These are phyloP conservation scores for Phytophthora sp. DNA, from an alignment of 352 stramenopile genomes.

Conservation along the genomic window DNA sequence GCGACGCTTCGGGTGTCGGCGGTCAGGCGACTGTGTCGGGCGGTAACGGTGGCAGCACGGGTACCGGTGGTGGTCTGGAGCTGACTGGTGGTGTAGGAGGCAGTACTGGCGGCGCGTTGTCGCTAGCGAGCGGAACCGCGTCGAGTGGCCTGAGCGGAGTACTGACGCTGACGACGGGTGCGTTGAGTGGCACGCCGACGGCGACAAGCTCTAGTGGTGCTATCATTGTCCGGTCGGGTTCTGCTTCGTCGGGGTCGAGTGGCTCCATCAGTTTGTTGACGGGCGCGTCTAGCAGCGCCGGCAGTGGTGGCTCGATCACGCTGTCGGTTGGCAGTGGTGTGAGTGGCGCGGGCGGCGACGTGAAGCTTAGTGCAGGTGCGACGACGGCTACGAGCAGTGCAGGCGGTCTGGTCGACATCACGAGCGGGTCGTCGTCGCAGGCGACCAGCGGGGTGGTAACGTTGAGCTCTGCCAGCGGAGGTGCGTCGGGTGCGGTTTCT, in stretches of 20 bases:
- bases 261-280: constrained; percentile 33
- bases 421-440: constrained; percentile 11
- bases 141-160: constrained; percentile 6
- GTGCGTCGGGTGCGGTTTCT: too few species aligned
- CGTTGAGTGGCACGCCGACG: not conserved
- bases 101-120: too few species aligned
- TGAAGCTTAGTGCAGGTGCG: constrained; percentile 40
- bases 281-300: constrained; percentile 40
- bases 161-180: constrained; percentile 1
- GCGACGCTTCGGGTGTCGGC: too few species aligned
- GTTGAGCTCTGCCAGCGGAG: too few species aligned
- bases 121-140: constrained; percentile 14
- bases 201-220: constrained; percentile 9
- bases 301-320: constrained; percentile 38
- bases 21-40: too few species aligned
- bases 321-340: constrained; percentile 43
- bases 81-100: too few species aligned
- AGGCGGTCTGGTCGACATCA: constrained; percentile 37
- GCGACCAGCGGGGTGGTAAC: constrained; percentile 41
- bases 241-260: constrained; percentile 7
- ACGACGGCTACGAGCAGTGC: constrained; percentile 27
- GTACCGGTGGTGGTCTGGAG: too few species aligned
- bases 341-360: constrained; percentile 39
- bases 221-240: constrained; percentile 19
- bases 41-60: too few species aligned